Conservation (phyloP, 768 basidiomycete species). For the Cystobasidium tubakii region DNA sequence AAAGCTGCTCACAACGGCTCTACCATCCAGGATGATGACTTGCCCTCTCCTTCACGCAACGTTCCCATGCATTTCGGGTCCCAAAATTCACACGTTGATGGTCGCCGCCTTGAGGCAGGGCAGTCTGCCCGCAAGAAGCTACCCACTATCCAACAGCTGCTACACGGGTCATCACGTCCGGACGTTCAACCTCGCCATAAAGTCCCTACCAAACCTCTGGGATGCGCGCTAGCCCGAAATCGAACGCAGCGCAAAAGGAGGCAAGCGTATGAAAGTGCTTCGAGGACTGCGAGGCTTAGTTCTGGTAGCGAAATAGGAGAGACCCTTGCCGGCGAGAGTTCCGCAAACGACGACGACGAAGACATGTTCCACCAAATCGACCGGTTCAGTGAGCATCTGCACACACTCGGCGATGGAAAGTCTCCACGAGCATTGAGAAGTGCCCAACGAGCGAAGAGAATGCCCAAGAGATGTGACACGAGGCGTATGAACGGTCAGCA, state of each 20-base stretch:
- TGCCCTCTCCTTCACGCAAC: not conserved
- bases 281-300: not conserved
- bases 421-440: too few relatives aligned
- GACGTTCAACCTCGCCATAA: not conserved
- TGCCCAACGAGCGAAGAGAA: too few relatives aligned
- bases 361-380: not conserved
- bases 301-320: not conserved
- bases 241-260: not conserved
- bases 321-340: not conserved
- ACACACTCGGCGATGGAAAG: not conserved
- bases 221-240: not conserved
- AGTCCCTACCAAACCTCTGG: not conserved
- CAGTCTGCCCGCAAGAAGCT: constrained; percentile 4
- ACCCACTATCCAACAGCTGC: not conserved
- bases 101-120: not conserved
- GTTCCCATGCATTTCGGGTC: not conserved
- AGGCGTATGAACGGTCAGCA: too few relatives aligned
- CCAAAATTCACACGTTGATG: not conserved
- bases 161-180: not conserved
- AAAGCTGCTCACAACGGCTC: not conserved
- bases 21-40: not conserved
- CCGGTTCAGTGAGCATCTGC: not conserved
- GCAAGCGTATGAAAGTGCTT: not conserved
- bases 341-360: not conserved
- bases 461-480: too few relatives aligned